phyloP scores from a whole-genome alignment of 2,329 filamentous ascomycete genomes.

The Thermomyces lanuginosus region DNA sequence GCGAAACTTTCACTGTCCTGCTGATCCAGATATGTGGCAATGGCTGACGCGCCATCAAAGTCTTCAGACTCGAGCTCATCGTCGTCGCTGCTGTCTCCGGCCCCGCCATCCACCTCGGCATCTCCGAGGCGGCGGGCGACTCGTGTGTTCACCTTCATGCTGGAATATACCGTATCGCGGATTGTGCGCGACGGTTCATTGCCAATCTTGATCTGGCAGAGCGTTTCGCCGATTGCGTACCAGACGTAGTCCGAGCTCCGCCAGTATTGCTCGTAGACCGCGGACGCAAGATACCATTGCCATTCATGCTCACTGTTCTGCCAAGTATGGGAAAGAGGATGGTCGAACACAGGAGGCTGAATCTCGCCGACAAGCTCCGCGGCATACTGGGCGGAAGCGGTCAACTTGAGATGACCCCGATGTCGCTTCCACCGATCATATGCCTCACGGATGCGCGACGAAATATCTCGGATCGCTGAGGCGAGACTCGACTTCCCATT shows the following conservation, averaged over 20 bases:
- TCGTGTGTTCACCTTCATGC: slow-evolving; percentile 19
- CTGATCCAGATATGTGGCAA: not conserved
- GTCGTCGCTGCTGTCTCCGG: slow-evolving; percentile 5
- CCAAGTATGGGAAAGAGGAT: slow-evolving; percentile 22
- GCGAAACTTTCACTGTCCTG: too few species aligned
- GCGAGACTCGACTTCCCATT: slow-evolving; percentile 8
- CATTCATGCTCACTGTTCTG: slow-evolving; percentile 16
- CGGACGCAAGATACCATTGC: slow-evolving; percentile 23
- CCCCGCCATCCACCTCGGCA: slow-evolving; percentile 9
- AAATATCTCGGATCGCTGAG: slow-evolving; percentile 9
- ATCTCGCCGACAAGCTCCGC: slow-evolving; percentile 16
- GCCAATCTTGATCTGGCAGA: slow-evolving; percentile 19
- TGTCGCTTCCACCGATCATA: slow-evolving; percentile 12
- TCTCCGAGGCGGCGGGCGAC: slow-evolving; percentile 13
- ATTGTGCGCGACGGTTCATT: slow-evolving; percentile 12
- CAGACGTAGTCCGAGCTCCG: slow-evolving; percentile 13
- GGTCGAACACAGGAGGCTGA: slow-evolving; percentile 14
- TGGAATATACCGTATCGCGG: slow-evolving; percentile 14
- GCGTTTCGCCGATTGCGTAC: slow-evolving; percentile 18
- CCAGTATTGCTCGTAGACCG: slow-evolving; percentile 14
- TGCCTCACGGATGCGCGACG: slow-evolving; percentile 9
- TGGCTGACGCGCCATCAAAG: slow-evolving; percentile 8
- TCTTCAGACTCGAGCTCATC: slow-evolving; percentile 17
- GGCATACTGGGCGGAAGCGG: slow-evolving; percentile 15
- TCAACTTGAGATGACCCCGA: too few species aligned